These are phyloP conservation scores for Mollisiaceae sp. DNA, from an alignment of 2,329 filamentous ascomycete genomes.

Conservation along the genomic window DNA sequence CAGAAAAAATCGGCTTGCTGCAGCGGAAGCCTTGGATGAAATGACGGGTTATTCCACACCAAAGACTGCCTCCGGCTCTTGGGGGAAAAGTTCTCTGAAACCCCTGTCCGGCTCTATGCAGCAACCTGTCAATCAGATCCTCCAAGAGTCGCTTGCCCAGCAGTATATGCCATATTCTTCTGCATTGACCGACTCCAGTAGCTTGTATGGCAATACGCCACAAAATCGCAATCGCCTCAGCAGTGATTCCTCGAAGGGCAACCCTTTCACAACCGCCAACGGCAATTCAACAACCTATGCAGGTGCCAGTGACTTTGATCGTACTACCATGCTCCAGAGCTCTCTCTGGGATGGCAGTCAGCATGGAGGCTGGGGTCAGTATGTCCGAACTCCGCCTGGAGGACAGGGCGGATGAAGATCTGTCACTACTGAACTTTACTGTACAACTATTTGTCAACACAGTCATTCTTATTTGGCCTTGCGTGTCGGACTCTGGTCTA, in stretches of 20 bases:
- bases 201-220: conserved; percentile 54
- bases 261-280: conserved; percentile 21
- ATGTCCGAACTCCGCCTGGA: conserved; percentile 53
- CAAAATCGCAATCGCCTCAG: conserved; percentile 8
- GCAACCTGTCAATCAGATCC: conserved; percentile 31
- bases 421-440: conserved; percentile 10
- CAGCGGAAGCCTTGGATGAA: conserved; percentile 36
- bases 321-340: conserved; percentile 39
- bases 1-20: conserved; percentile 30
- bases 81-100: conserved; percentile 23
- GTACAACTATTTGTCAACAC: conserved; percentile 11
- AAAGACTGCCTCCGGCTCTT: conserved; percentile 18
- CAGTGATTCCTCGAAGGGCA: conserved; percentile 16
- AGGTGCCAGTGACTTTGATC: conserved; percentile 38
- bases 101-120: conserved; percentile 20
- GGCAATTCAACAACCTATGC: conserved; percentile 35
- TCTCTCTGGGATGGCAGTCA: conserved; percentile 39
- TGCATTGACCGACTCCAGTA: conserved; percentile 56
- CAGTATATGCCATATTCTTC: conserved; percentile 37
- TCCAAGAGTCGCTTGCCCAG: conserved; percentile 35
- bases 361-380: conserved; percentile 32
- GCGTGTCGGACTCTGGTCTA: conserved; percentile 1
- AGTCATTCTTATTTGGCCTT: background rate
- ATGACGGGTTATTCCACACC: conserved; percentile 28
- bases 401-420: conserved; percentile 49